Evolutionary conservation across 208 protist genomes (phyloP), one percentile per base, ranked within the genome.

Genomic region (Crithidia sp.): DNA sequence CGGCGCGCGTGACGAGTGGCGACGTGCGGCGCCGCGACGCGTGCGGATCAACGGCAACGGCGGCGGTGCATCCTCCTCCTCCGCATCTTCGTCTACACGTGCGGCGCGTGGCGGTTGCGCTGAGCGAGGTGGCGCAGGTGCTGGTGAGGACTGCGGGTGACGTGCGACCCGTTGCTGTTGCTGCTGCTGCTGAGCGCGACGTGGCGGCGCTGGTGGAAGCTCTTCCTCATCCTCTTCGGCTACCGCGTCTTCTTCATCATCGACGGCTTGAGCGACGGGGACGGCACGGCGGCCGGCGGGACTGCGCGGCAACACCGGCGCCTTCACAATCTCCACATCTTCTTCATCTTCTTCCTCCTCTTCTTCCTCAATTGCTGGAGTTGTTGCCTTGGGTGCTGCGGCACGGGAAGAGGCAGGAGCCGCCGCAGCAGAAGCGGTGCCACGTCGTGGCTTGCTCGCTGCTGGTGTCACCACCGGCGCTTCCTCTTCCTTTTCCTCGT

Each of bases 11-110:
- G 28, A 28, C 1, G 62, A 44, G 64, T 53, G 52, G 36, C 55
- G 56, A 39, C 77, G 66, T 58, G 77, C 59, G 44, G 71, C 56
- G 50, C 76, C 69, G 50, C 76, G 61, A 50, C 67, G 76, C 52
- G 58, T 59, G 60, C 68, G 52, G 43, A 74, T 52, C 52, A 66
- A 67, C 55, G 65, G 60, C 39, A 61, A 41, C 54, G 53, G 41
- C 10, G 65, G 53, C 9, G 54, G 41, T 2, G 14, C 65, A 17
- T 61, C 54, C 17, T 50, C 65, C 7, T 47, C 67, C 17, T 79
- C 43, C 3, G 37, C 43, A 17, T 45, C 56, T n/a, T 54, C 67
- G 16, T 54, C 67, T 2, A 53, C 65, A 6, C 72, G 52, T 17
- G 44, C 49, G 5, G 65, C 56, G 12, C 39, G 9, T 19, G 7